A percentile compares a stretch with the other conserved stretches of the same genome.
Evolutionary conservation across 2,329 filamentous ascomycete genomes (phyloP).

Genomic region (Alternaria gaisen): DNA sequence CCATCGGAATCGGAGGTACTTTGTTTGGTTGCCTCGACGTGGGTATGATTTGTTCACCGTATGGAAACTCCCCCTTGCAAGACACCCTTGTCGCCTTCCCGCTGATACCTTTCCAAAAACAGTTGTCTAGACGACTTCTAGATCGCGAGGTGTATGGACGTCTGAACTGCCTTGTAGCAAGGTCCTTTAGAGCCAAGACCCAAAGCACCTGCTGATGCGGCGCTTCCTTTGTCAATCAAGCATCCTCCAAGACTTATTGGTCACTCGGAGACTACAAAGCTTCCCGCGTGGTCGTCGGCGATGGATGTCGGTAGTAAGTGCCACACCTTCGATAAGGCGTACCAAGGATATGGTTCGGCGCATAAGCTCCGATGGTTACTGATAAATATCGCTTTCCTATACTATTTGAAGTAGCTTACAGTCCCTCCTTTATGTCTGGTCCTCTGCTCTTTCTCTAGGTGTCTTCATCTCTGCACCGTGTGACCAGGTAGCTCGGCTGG

Average conservation of each 20-base stretch:
- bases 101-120: not conserved
- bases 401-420: not conserved
- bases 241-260: conserved; percentile 1
- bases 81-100: not conserved
- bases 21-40: not conserved
- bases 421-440: not conserved
- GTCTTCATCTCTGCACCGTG: not conserved
- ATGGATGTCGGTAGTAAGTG: conserved; percentile 2
- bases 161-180: not conserved
- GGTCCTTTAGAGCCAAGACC: not conserved
- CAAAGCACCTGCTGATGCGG: not conserved
- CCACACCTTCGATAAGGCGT: conserved; percentile 1
- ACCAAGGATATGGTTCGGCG: not conserved
- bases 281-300: not conserved
- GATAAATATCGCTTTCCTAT: not conserved
- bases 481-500: conserved; percentile 17
- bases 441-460: not conserved
- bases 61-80: not conserved
- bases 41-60: not conserved
- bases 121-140: not conserved
- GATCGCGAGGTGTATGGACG: not conserved
- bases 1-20: conserved; percentile 2
- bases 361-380: not conserved
- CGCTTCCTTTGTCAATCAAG: not conserved
- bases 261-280: not conserved